Evolutionary conservation across 306 rosid species (phyloP).

Genomic region (Acmispon strigosus): DNA sequence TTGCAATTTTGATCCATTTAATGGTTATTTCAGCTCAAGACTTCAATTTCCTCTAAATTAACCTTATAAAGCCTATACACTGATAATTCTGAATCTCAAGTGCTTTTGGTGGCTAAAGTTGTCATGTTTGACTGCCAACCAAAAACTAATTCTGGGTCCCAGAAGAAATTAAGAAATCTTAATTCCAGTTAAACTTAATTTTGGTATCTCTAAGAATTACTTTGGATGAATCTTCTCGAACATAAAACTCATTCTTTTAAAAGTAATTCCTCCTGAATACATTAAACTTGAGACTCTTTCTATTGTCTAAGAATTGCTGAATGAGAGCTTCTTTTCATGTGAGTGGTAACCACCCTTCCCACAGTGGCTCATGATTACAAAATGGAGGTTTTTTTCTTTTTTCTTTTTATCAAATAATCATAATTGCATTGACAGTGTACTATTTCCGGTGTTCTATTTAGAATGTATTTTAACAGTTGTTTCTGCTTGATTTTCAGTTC

Average conservation of each 20-base stretch:
- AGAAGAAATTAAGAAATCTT: background rate
- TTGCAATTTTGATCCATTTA: constrained; percentile 2
- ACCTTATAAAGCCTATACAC: background rate
- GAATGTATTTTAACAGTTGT: background rate
- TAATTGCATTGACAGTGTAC: background rate
- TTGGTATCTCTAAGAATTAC: background rate
- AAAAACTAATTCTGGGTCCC: background rate
- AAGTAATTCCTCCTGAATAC: no score
- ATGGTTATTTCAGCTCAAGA: constrained; percentile 8
- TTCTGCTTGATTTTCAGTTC: constrained; percentile 49
- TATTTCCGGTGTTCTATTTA: background rate
- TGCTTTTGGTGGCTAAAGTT: background rate
- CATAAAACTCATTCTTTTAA: background rate
- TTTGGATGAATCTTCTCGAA: background rate
- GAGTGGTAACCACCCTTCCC: background rate
- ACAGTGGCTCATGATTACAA: background rate
- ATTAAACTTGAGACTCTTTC: no score
- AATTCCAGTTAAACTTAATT: background rate
- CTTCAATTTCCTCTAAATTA: background rate
- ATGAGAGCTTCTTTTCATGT: background rate
- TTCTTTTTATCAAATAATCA: background rate
- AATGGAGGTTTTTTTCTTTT: background rate
- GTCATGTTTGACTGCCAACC: background rate
- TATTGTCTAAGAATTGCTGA: background rate
- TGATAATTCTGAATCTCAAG: background rate